Percentiles rank a stretch among this genome's conserved stretches.
phyloP scores from a whole-genome alignment of 2,329 filamentous ascomycete genomes.

The Dothiorella sarmentorum region DNA sequence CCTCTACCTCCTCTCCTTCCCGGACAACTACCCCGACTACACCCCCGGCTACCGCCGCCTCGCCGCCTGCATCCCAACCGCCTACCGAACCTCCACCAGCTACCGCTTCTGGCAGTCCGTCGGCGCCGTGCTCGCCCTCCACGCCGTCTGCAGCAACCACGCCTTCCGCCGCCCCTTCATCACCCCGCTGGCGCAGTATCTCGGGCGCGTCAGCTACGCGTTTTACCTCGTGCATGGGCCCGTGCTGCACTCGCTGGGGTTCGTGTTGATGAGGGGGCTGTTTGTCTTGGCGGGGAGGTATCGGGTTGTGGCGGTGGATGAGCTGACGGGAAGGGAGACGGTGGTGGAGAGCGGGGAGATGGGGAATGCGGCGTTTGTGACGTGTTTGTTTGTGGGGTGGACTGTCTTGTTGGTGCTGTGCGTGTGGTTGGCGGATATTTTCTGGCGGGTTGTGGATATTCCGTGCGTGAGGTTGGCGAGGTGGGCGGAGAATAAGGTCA shows the following conservation, averaged over 20 bases:
- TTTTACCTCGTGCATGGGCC: constrained; percentile 59
- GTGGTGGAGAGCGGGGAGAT: constrained; percentile 26
- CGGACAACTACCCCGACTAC: constrained; percentile 39
- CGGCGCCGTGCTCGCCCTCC: constrained; percentile 43
- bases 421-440: constrained; percentile 55
- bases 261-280: constrained; percentile 31
- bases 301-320: background rate
- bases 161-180: constrained; percentile 46
- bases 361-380: constrained; percentile 26
- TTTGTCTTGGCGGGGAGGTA: constrained; percentile 17
- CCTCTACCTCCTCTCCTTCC: constrained; percentile 53
- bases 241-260: constrained; percentile 41
- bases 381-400: constrained; percentile 21
- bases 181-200: constrained; percentile 51
- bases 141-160: constrained; percentile 21
- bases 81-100: constrained; percentile 37
- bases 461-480: constrained; percentile 50
- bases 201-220: constrained; percentile 56
- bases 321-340: constrained; percentile 18
- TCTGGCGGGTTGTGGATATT: constrained; percentile 56
- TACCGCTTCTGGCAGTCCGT: constrained; percentile 58
- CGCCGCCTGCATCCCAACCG: constrained; percentile 44
- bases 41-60: constrained; percentile 55
- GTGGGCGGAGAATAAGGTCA: constrained; percentile 42
- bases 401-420: constrained; percentile 41